Base-by-base conservation (phyloP, 192 early-diverging fungal genomes). In the Coemansia furcata region DNA sequence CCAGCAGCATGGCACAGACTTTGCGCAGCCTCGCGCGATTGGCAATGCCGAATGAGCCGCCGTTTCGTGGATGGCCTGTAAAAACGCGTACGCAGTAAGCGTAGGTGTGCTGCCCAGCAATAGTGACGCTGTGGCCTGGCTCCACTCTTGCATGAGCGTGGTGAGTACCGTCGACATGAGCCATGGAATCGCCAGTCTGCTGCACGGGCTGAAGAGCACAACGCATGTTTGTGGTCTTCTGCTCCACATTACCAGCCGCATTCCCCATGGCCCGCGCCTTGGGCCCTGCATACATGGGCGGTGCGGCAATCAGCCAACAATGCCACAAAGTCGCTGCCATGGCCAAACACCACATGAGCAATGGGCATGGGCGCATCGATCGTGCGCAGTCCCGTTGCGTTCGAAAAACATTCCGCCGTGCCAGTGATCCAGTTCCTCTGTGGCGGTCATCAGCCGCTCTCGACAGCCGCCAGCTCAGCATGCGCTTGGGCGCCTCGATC, bases 351-450 rank as follows among this genome's bases (percentile, higher is more conserved):
- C 17, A 92, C 85, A 65, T 88, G 80, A 6, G 83, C 71, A 15
- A 82, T 77, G 0, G 75, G 47, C 12, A 36, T 30, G 3, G 32
- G 40, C 1, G 39, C 33, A 0, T 49, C 35, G 36, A 82, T 55
- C 2, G 68, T 71, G 52, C 74, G 66, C 32, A 77, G 76, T 6
- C 8, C 97, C 96, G 66, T 99, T 99, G 49, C 87, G 86, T 83
- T 99, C 97, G 60, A 95, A 95, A 62, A 98, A 99, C 7, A n/a
- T n/a, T n/a, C n/a, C n/a, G n/a, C n/a, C n/a, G 49, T 96, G 94
- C 6, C 88, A 82, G 61, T 94, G 86, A 26, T 89, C 88, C 39
- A 90, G 81, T 44, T 86, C 74, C 71, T 95, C 92, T 33, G 85
- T 93, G 3, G 92, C 86, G 6, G 90, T 89, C 29, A 95, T 94